A percentile compares a stretch with the other conserved stretches of the same genome.
These are phyloP conservation scores for Clausena lansium DNA, from an alignment of 345 rosid genomes.

Conservation along the genomic window DNA sequence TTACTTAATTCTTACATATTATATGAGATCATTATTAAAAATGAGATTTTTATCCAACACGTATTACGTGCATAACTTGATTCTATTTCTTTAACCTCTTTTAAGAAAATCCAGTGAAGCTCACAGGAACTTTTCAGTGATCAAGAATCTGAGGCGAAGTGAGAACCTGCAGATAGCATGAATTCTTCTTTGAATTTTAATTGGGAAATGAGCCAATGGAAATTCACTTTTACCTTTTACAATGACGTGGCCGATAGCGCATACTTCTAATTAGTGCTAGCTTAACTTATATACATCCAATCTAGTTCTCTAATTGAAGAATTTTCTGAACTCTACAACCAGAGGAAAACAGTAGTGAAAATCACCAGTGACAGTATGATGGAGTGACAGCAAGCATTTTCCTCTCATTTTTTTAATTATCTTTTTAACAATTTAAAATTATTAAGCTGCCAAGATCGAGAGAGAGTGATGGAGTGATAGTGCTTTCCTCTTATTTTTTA, in stretches of 20 bases:
- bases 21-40: no score
- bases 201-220: not conserved
- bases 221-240: not conserved
- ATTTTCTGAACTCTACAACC: conserved; percentile 45
- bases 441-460: no score
- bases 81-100: conserved; percentile 94
- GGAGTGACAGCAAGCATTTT: no score
- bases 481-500: no score
- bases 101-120: conserved; percentile 92
- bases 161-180: conserved; percentile 80
- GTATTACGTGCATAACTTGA: conserved; percentile 69
- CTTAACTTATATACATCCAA: not conserved
- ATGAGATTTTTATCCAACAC: no score
- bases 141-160: conserved; percentile 89
- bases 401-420: no score
- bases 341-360: conserved; percentile 74
- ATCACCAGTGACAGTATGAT: conserved; percentile 77
- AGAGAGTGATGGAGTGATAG: no score
- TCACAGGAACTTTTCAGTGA: conserved; percentile 73
- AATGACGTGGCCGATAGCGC: not conserved
- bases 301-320: conserved; percentile 1
- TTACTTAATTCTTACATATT: no score
- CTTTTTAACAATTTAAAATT: no score
- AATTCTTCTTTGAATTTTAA: not conserved
- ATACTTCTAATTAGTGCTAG: not conserved